Evolutionary conservation across 768 basidiomycete species (phyloP), one percentile per base, ranked within the genome.

Genomic region (Boletus bicolor): DNA sequence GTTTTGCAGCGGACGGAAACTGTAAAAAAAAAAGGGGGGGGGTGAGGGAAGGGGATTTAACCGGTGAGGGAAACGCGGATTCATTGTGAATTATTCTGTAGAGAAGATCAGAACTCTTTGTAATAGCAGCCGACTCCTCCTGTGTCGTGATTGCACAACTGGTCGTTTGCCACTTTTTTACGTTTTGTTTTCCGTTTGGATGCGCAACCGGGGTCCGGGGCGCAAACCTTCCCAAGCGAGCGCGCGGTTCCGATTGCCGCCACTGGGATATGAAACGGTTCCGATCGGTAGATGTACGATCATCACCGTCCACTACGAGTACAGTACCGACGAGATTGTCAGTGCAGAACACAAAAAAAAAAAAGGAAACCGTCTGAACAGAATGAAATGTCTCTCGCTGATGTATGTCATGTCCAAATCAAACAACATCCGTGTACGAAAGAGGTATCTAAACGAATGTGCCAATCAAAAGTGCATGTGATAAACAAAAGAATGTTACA

Each of bases 401-500:
- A 49, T 44, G 44, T 38, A 57, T 59, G 54, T 49, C 54, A 59
- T 58, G 57, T 72, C 60, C 70, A 59, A 50, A 57, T 60, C 61
- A 60, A 63, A 62, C 63, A 65, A 65, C 56, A 62, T 52, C 42
- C 55, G 52, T 63, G 55, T 34, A 54, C 37, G 57, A 50, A 59
- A 44, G 24, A 54, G 51, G 61, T 63, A 62, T 61, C 47, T 54
- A 51, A 72, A 69, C 44, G 70, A 62, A 59, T 26, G 66, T 59
- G 56, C 53, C 53, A 44, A 55, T 41, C 50, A 36, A 60, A 58
- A 50, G 49, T 60, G 64, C 55, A 57, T 55, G 61, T 58, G 61
- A 71, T 59, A 57, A 56, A 68, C 69, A 70, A 72, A 56, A 48
- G 65, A 66, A 56, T 64, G 71, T 54, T 71, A 71, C 70, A 71